Conservation (phyloP, 352 stramenopile genomes). For the Pelagophyceae sp. region DNA sequence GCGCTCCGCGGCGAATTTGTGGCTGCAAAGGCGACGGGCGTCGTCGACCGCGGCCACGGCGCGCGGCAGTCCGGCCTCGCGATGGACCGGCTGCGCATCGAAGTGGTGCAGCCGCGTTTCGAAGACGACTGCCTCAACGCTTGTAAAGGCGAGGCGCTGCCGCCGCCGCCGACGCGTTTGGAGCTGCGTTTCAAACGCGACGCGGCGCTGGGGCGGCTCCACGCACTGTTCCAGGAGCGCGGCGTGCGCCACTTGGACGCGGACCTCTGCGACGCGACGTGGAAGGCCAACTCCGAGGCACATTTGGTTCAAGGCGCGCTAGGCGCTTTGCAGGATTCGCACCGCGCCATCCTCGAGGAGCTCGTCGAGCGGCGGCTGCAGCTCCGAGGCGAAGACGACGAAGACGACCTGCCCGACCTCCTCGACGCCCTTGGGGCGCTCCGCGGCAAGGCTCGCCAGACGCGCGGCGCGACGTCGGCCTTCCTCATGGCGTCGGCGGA, state of each 20-base stretch:
- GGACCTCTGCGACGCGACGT: not conserved
- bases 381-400: not conserved
- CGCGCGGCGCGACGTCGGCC: not conserved
- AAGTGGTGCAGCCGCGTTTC: not conserved
- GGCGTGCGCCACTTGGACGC: not conserved
- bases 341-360: not conserved
- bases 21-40: not conserved
- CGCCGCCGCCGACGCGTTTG: not conserved
- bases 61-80: not conserved
- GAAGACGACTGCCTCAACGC: not conserved
- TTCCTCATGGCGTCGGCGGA: not conserved
- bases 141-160: not conserved
- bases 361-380: not conserved
- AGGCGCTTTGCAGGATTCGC: not conserved
- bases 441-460: not conserved
- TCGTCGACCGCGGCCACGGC: not conserved
- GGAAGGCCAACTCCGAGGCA: not conserved
- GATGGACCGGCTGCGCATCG: not conserved
- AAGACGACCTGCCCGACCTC: not conserved
- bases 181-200: not conserved
- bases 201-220: not conserved
- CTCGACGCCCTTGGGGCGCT: not conserved
- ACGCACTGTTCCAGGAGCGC: not conserved
- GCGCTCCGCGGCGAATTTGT: no score
- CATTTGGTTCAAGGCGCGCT: not conserved